phyloP scores from a whole-genome alignment of 768 basidiomycete genomes.

The Auriculariales sp. region DNA sequence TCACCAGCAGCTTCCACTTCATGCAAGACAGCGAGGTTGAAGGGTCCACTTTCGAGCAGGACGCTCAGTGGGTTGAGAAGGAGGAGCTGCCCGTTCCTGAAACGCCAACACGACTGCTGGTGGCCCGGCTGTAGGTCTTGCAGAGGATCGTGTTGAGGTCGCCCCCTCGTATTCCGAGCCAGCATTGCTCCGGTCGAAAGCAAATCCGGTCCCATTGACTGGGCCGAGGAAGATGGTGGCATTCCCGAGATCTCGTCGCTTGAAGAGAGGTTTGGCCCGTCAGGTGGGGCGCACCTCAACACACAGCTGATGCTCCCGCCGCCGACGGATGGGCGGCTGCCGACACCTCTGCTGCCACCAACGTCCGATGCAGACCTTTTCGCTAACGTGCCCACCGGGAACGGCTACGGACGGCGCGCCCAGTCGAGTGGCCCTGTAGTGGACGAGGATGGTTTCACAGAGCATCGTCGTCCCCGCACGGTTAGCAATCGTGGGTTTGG shows the following conservation, averaged over 20 bases:
- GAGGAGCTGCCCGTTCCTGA: conserved; percentile 24
- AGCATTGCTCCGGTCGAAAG: too few relatives aligned
- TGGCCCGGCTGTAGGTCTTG: too few relatives aligned
- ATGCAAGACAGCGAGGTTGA: conserved; percentile 75
- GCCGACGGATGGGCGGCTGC: conserved; percentile 17
- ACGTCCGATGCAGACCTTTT: neutral
- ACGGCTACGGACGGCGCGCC: too few relatives aligned
- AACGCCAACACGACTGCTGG: too few relatives aligned
- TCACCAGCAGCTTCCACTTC: conserved; percentile 47
- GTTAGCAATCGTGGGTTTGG: conserved; percentile 4
- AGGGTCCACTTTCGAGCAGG: conserved; percentile 30
- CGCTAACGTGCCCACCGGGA: too few relatives aligned
- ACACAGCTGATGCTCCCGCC: conserved; percentile 9
- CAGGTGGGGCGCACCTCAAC: conserved; percentile 54
- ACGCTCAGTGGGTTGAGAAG: conserved; percentile 42
- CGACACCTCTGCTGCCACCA: neutral
- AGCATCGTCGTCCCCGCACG: conserved; percentile 14
- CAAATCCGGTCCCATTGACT: conserved; percentile 35
- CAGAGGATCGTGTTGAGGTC: too few relatives aligned
- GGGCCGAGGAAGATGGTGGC: conserved; percentile 68
- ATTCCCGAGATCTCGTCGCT: conserved; percentile 66
- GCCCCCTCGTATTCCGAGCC: too few relatives aligned
- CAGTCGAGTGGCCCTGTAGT: conserved; percentile 5
- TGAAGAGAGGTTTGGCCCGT: conserved; percentile 64
- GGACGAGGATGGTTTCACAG: conserved; percentile 50